Evolutionary conservation across 805 yeast genomes (phyloP), one percentile per base, ranked within the genome.

Genomic region (Candida oleophila): DNA sequence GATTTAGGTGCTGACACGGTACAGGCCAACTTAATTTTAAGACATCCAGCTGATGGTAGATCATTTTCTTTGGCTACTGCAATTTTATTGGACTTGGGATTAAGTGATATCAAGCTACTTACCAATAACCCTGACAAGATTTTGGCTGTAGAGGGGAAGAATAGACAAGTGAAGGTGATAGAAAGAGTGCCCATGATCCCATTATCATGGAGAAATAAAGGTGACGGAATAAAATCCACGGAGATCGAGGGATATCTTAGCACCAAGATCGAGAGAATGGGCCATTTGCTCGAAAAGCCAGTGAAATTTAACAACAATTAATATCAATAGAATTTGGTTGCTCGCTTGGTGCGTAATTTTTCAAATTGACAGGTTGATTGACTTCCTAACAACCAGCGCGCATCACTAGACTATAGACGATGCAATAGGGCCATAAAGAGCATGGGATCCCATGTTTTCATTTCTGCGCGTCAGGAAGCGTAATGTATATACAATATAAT

Each of bases 1-100:
- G 99, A 94, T 68, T 73, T 94, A 47, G 99, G 99, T 4, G 98
- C 98, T 5, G 99, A 94, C 65, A 94, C 99, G 0, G 98, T 94
- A 3, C 95, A 91, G 65, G 99, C 99, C 7, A 94, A 94, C 66
- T 70, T 94, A 48, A 65, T 94, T 70, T 76, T 94, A 52, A 80
- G 96, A 56, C 99, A 94, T 59, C 99, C 99, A 4, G 98, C 97
- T 0, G 99, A 94, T 66, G 96, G 88, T n/a, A 82, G 99, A 57
- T 86, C 91, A 39, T 94, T 92, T 63, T 83, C 94, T 1, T 72
- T 94, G 49, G 99, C 98, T 4, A 94, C 97, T 8, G 94, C 98
- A 2, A 94, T 94, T 34, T 72, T 94, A 44, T 61, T 85, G 40
- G 99, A 94, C 65, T 73, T 94, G 53, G 94, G 90, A 9, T 77